phyloP scores from a whole-genome alignment of 1,139 yeast genomes.

The Hanseniaspora uvarum region DNA sequence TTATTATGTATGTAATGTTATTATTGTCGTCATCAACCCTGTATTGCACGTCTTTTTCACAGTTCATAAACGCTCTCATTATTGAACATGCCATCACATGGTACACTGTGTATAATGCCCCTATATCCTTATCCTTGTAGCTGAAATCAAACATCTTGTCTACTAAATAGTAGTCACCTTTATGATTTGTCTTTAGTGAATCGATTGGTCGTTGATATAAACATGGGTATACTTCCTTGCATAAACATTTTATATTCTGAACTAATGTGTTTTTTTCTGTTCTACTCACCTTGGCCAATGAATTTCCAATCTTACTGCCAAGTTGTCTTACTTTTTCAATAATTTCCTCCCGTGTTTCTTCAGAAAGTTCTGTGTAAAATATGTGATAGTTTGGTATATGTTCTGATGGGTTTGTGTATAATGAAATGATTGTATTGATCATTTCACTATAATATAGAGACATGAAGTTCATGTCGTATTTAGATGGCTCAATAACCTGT shows the following conservation, averaged over 20 bases:
- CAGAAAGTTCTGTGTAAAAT: neutral
- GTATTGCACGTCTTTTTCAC: neutral
- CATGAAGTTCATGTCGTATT: conserved; percentile 4
- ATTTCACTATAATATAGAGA: neutral
- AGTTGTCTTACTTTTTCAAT: neutral
- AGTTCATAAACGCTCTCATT: conserved; percentile 2
- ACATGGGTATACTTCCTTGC: conserved; percentile 10
- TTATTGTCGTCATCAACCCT: neutral
- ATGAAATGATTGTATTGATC: conserved; percentile 1
- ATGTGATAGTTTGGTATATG: neutral
- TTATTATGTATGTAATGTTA: neutral
- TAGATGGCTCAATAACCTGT: neutral
- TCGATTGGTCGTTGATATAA: conserved; percentile 9
- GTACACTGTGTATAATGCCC: neutral
- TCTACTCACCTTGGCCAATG: neutral
- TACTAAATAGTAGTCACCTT: conserved; percentile 38
- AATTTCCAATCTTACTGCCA: neutral
- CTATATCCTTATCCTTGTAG: neutral
- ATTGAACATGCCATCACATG: neutral
- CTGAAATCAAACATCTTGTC: conserved; percentile 21
- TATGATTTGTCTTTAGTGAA: conserved; percentile 69
- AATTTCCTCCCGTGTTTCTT: neutral
- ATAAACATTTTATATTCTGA: conserved; percentile 6
- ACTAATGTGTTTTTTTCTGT: neutral
- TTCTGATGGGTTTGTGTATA: neutral